Evolutionary conservation across 305 asterid genomes (phyloP), one percentile per base, ranked within the genome.

Genomic region (Salvia sclarea): DNA sequence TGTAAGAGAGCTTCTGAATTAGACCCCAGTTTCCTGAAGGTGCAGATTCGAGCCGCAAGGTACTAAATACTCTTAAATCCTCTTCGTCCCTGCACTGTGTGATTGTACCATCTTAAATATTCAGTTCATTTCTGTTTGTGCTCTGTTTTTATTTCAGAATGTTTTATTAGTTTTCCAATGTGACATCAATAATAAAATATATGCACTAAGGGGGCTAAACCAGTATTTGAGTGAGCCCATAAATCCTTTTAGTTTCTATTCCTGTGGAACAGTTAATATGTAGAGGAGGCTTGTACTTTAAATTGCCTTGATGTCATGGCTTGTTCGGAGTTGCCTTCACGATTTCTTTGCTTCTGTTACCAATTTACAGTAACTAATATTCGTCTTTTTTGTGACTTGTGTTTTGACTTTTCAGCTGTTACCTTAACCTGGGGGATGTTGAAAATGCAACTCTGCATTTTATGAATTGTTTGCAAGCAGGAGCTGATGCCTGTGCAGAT

Each of bases 41-140:
- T 81, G 58, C 97, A 95, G 74, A 85, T 88, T 72, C 91, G 99
- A 57, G 97, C 98, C 75, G 99, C 96, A 61, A 91, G 92, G 99
- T 94, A 85, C 80, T 82, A 66, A 68, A 61, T 73, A 38, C 63
- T 71, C 70, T 50, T 48, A 13, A 56, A 44, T 67, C 43, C 12
- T 52, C 63, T 40, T 28, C 13, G 45, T 18, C 17, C 49, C 63
- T 50, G 52, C 66, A 65, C 47, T 47, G 24, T 35, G 55, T 52
- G n/a, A 55, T 66, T 53, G 35, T 71, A 48, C 63, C 28, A 62
- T 79, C 58, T 33, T 37, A 37, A 37, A 1, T 45, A 50, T 69
- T 13, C 53, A 73, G 47, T 44, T 20, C 24, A 58, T 64, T 28
- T n/a, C n/a, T n/a, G n/a, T n/a, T 48, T 28, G 61, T 67, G 11